Percentiles rank a stretch among this genome's conserved stretches.
phyloP scores from a whole-genome alignment of 2,329 filamentous ascomycete genomes.

The Colletotrichum filicis region DNA sequence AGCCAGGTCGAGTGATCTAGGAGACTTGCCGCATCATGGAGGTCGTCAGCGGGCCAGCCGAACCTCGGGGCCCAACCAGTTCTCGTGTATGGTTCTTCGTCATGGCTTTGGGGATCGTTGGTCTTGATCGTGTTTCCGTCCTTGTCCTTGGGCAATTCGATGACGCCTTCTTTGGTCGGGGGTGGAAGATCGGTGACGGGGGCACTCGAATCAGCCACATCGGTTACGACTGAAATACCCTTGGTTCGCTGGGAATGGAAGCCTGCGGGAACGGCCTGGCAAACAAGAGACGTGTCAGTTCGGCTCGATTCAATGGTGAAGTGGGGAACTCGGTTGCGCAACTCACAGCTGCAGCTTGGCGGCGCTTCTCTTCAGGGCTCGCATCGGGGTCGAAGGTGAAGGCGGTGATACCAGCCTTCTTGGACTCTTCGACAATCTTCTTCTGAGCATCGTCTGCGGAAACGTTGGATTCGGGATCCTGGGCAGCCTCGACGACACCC shows the following conservation, averaged over 20 bases:
- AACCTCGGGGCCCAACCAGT: slow-evolving; percentile 93
- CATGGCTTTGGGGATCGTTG: slow-evolving; percentile 65
- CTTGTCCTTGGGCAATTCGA: slow-evolving; percentile 64
- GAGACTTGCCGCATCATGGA: slow-evolving; percentile 72
- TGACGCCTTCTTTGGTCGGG: slow-evolving; percentile 75
- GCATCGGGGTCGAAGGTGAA: slow-evolving; percentile 91
- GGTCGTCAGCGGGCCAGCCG: slow-evolving; percentile 72
- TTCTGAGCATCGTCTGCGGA: slow-evolving; percentile 78
- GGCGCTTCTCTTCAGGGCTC: slow-evolving; percentile 83
- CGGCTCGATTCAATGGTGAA: neutral
- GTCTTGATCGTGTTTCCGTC: slow-evolving; percentile 60
- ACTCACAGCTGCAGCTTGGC: slow-evolving; percentile 80
- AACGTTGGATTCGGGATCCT: slow-evolving; percentile 74
- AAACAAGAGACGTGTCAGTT: slow-evolving; percentile 26
- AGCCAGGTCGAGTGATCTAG: slow-evolving; percentile 90
- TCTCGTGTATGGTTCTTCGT: slow-evolving; percentile 55
- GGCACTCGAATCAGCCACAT: slow-evolving; percentile 73
- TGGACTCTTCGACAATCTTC: slow-evolving; percentile 80
- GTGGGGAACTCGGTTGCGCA: neutral
- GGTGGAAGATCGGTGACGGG: slow-evolving; percentile 82
- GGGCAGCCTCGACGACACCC: slow-evolving; percentile 81
- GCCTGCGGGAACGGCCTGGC: slow-evolving; percentile 70
- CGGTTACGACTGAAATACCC: slow-evolving; percentile 79
- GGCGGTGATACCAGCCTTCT: slow-evolving; percentile 80
- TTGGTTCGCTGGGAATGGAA: slow-evolving; percentile 72